A percentile compares a stretch with the other conserved stretches of the same genome.
Evolutionary conservation across 306 rosid genomes (phyloP).

Genomic region (Clitoria ternatea): DNA sequence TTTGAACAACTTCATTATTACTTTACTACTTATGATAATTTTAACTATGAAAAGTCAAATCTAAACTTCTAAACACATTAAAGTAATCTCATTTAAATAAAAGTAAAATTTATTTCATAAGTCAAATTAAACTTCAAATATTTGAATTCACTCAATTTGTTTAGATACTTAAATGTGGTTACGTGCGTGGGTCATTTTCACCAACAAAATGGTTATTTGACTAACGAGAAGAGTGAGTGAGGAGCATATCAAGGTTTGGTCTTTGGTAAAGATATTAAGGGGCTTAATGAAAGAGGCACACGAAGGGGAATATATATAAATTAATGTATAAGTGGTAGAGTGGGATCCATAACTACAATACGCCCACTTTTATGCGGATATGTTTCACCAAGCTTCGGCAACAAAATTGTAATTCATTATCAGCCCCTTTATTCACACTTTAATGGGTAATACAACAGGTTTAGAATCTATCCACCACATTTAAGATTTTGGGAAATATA

Average conservation of each 20-base stretch:
- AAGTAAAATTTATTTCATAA: background rate
- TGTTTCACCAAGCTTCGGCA: background rate
- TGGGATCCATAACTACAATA: constrained; percentile 12
- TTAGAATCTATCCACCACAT: too few species aligned
- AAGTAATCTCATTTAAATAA: background rate
- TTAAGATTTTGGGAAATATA: too few species aligned
- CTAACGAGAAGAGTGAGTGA: background rate
- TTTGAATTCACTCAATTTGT: background rate
- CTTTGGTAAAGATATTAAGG: background rate
- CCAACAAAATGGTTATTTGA: background rate
- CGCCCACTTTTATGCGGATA: background rate
- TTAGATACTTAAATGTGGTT: too few species aligned
- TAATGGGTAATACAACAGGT: background rate
- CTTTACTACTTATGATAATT: too few species aligned
- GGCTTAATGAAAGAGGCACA: constrained; percentile 8
- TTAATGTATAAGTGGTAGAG: background rate
- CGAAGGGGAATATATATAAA: background rate
- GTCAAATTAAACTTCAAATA: background rate
- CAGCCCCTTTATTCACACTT: background rate
- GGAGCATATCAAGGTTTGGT: constrained; percentile 2
- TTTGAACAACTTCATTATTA: too few species aligned
- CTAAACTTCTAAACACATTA: background rate
- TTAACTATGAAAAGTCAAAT: background rate
- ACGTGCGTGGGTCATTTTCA: background rate
- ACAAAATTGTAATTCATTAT: background rate